Evolutionary conservation across 2,329 filamentous ascomycete species (phyloP), one percentile per base, ranked within the genome.

Genomic region (Cercospora sp.): DNA sequence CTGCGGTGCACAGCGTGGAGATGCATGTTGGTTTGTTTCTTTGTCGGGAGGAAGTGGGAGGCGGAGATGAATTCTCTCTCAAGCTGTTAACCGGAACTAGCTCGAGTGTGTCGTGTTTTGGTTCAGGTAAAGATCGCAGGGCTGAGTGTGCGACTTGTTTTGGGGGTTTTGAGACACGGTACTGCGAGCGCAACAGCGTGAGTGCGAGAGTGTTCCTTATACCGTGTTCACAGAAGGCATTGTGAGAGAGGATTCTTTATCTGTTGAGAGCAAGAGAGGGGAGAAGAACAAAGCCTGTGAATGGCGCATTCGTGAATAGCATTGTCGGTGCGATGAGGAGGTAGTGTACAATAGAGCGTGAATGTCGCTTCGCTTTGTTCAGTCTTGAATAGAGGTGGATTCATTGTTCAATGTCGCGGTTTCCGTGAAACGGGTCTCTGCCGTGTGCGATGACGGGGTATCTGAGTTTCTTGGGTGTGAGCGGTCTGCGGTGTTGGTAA

Each of bases 1-100:
- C 65, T 67, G 45, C 58, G 62, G 51, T 69, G 65, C 33, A 67
- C 58, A 28, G 62, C 31, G 18, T 33, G 51, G 26, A 65, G 65
- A 60, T 63, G 68, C 68, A 69, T 69, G 7, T 60, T 55, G 12
- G 42, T 30, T 31, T 33, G 6, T 40, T 30, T 10, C 42, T 20
- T 23, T 28, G 48, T 53, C 12, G 48, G 23, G 26, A 45, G 40
- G 12, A 30, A 10, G 12, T 45, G 13, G 33, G 31, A 18, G 18
- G 33, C 28, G 30, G 5, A 28, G 12, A n/a, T 42, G 16, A 58
- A 9, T 33, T 31, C 28, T 18, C 1, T 57, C 16, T 9, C 26
- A 28, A 58, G 55, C 55, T 33, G 55, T 58, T 36, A 13, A 33
- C 55, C 55, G 12, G 55, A 58, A 58, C 55, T 58, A 31, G 55